These are phyloP conservation scores for Manihot esculenta DNA, from an alignment of 441 rosid species.

Conservation along the genomic window DNA sequence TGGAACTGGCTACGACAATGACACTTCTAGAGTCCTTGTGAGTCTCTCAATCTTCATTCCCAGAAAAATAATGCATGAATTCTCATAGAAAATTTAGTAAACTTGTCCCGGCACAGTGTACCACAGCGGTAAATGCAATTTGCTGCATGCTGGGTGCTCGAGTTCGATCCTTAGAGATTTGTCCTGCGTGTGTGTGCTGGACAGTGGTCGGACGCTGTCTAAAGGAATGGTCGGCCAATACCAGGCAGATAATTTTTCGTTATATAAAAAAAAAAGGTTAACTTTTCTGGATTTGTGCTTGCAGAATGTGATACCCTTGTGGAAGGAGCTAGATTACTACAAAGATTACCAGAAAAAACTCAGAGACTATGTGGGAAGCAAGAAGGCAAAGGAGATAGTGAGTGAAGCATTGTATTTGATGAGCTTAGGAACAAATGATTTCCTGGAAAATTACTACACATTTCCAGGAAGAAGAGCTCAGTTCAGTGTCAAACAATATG, in stretches of 20 bases:
- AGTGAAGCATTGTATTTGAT: constrained; percentile 46
- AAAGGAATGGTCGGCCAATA: too few relatives aligned
- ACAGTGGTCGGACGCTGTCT: too few relatives aligned
- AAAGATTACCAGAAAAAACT: constrained; percentile 50
- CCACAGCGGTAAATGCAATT: too few relatives aligned
- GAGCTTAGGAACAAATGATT: constrained; percentile 73
- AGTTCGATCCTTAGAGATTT: too few relatives aligned
- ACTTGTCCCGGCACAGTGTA: too few relatives aligned
- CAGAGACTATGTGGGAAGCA: constrained; percentile 38
- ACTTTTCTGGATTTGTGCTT: background rate
- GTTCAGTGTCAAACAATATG: constrained; percentile 38
- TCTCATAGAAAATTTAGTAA: too few relatives aligned
- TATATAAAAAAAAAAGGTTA: too few relatives aligned
- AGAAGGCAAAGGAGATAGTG: constrained; percentile 35
- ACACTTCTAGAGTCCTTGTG: constrained; percentile 57
- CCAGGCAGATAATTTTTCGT: too few relatives aligned
- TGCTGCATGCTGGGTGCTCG: too few relatives aligned
- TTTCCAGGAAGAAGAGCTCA: constrained; percentile 36
- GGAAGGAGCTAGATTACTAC: constrained; percentile 57
- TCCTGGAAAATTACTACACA: constrained; percentile 59
- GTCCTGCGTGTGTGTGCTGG: too few relatives aligned
- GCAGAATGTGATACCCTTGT: constrained; percentile 66
- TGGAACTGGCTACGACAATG: constrained; percentile 73
- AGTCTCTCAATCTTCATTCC: constrained; percentile 17
- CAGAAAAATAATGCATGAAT: too few relatives aligned